Evolutionary conservation across 2,329 filamentous ascomycete genomes (phyloP), one percentile per base, ranked within the genome.

Genomic region (Penicillium sp.): DNA sequence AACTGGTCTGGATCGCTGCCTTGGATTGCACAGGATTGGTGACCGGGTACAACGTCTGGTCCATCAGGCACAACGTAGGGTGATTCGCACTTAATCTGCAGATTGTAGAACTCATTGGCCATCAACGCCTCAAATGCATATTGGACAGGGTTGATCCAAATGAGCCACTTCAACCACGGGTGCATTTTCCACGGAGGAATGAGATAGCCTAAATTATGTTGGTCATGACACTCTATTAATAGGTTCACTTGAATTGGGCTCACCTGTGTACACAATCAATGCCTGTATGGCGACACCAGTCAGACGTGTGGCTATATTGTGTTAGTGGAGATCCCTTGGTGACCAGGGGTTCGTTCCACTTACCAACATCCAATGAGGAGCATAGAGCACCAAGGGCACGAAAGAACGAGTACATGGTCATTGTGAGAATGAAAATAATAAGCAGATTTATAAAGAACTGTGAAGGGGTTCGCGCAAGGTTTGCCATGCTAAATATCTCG

Each of bases 121-220:
- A 90, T 78, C 0, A 92, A 70, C 0, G 82, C 82, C 61, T 90
- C 85, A 55, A 90, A 91, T 0, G 79, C 85, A 56, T 90, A 90
- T 0, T 87, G 83, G 3, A 91, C 74, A 0, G 88, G 88, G 60
- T 88, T 81, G 22, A 87, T 81, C 82, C 84, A 86, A 58, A 80
- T 85, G 3, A 87, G 68, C 85, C 85, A 88, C 55, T 76, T 75
- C 24, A 88, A 81, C 83, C 84, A 87, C 0, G 81, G 80, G 39
- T 84, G 82, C 85, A 87, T 87, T 57, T 83, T 75, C 22, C 78
- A 79, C 24, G 85, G 83, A 5, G 78, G 79, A 55, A 88, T 87
- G 66, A 86, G 77, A 68, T 85, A 88, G 14, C 86, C 86, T 70
- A 63, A 2, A 32, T 22, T 13, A n/a, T n/a, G 5, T 42, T 48